Evolutionary conservation across 257 asterid genomes (phyloP), one percentile per base, ranked within the genome.

Genomic region (Asclepias syriaca): DNA sequence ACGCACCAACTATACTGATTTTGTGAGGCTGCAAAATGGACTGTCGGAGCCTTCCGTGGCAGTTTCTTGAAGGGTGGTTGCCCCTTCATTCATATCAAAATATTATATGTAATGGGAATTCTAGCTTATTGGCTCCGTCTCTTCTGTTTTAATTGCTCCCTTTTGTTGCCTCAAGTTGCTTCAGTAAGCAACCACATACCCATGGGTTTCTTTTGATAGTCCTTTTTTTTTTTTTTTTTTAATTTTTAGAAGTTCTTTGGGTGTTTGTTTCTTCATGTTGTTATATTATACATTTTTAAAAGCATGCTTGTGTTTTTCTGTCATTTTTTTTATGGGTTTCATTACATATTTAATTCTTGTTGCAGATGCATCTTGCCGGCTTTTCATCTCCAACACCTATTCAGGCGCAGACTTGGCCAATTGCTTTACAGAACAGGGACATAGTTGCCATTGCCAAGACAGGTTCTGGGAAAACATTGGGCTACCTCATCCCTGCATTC

Each of bases 341-440:
- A 78, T 83, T 69, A 9, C 65, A 43, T 78, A 8, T 78, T 43
- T 70, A 59, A 59, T 55, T 86, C 59, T 81, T 77, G 50, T 83
- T 84, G 73, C 97, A 93, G 97, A 66, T 93, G 71, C 86, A 70
- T 77, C 34, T 79, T 70, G 98, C 98, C 53, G 97, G 98, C 74
- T 93, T 93, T 88, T 32, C 96, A 67, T 84, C 94, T 24, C 98
- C 98, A 24, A 93, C 98, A 18, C 98, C 97, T 65, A 93, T 93
- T 73, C 98, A 93, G 87, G 98, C 98, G 13, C 98, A 93, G 81
- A 86, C 98, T 37, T 93, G 98, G 98, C 96, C 98, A 29, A 88
- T 93, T 82, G 92, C 96, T 10, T 72, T 91, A 80, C 96, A 84
- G 83, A 77, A 66, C 71, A 82, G 83, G 78, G 98, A 93, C 75